Conservation (phyloP, 805 yeast genomes). For the Saturnispora zaruensis region DNA sequence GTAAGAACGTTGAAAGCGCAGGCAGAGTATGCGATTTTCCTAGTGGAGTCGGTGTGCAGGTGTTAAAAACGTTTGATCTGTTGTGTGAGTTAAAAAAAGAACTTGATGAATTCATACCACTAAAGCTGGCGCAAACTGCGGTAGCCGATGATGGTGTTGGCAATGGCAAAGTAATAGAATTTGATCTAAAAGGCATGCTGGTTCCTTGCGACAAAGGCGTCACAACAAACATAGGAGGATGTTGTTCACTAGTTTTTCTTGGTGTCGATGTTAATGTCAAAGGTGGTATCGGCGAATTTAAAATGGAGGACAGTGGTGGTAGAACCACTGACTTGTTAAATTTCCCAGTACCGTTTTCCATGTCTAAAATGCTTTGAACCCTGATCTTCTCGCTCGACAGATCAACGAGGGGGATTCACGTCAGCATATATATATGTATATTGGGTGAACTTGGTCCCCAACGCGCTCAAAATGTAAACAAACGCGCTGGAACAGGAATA, state of each 20-base stretch:
- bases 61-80: not conserved
- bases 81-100: not conserved
- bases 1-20: not conserved
- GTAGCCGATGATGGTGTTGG: not conserved
- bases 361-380: not conserved
- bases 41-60: not conserved
- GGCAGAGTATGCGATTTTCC: not conserved
- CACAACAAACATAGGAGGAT: not conserved
- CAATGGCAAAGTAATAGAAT: conserved; percentile 3
- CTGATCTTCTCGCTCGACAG: not conserved
- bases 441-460: not conserved
- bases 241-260: conserved; percentile 1
- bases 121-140: not conserved
- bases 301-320: conserved; percentile 10
- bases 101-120: not conserved
- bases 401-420: not conserved
- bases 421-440: not conserved
- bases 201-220: not conserved
- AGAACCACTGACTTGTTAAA: not conserved
- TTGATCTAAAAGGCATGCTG: not conserved
- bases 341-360: not conserved
- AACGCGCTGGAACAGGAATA: conserved; percentile 2
- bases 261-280: conserved; percentile 5
- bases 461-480: conserved; percentile 7
- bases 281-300: conserved; percentile 6